Evolutionary conservation across 306 rosid species (phyloP).

Genomic region (Cyclanthera cordifolia): DNA sequence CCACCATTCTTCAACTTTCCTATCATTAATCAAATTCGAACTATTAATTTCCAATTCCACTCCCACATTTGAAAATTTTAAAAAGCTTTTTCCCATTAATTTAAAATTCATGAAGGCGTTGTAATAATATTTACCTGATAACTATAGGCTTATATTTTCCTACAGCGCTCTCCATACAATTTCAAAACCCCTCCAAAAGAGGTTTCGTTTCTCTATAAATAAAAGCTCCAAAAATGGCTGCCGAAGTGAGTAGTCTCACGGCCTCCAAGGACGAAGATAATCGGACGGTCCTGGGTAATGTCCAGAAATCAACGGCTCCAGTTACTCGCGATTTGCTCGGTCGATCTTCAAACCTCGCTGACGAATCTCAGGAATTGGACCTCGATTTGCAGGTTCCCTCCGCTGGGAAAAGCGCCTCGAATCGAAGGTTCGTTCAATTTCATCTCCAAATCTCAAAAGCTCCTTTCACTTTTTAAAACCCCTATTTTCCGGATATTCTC

Average conservation of each 20-base stretch:
- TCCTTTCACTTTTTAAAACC: background rate
- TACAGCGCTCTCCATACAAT: too few species aligned
- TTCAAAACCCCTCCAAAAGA: too few species aligned
- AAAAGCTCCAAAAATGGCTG: constrained; percentile 47
- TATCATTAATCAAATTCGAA: constrained; percentile 13
- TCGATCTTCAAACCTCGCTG: constrained; percentile 39
- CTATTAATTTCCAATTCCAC: constrained; percentile 1
- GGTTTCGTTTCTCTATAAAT: background rate
- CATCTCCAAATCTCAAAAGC: background rate
- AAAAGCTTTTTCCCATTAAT: background rate
- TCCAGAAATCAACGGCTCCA: constrained; percentile 61
- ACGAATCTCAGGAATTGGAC: constrained; percentile 72
- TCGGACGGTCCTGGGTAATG: constrained; percentile 41
- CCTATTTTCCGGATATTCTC: too few species aligned
- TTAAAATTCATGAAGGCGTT: too few species aligned
- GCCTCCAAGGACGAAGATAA: constrained; percentile 57
- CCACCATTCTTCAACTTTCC: constrained; percentile 14
- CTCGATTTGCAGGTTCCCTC: constrained; percentile 85
- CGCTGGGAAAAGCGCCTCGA: constrained; percentile 89
- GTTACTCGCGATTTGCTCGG: constrained; percentile 81
- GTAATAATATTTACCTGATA: too few species aligned
- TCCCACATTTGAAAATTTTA: background rate
- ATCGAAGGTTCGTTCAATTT: constrained; percentile 49
- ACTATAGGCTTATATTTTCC: too few species aligned
- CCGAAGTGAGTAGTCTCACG: constrained; percentile 72